Base-by-base conservation (phyloP, 768 basidiomycete species). In the Cystofilobasidium macerans region DNA sequence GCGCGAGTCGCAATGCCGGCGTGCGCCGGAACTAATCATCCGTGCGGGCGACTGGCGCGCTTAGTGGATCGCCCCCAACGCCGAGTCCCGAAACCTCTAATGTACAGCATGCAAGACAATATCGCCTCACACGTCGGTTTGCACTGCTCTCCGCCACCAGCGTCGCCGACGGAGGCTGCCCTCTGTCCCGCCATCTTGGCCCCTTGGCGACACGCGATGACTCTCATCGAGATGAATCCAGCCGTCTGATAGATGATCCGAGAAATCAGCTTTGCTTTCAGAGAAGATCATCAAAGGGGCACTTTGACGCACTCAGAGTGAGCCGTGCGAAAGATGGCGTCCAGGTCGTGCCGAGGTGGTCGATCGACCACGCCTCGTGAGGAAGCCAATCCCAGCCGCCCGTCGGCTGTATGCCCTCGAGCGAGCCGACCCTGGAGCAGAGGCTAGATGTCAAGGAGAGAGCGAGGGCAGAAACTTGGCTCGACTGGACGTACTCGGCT, bases 351-450 rank as follows among this genome's bases (percentile, higher is more conserved):
- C 65, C 65, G 11, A 61, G 40, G 8, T 48, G 38, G 60, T 67
- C 65, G n/a, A 67, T 24, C 13, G 30, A 67, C 58, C 58, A 67
- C 1, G 20, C 45, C 65, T 67, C 65, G 11, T 54, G 33, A 0
- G 51, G 60, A 14, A 67, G 14, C 65, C 65, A 67, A 20, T 22
- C 33, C 65, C 65, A 67, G 18, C 26, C 53, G 24, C n/a, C 35
- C 26, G 33, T 43, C 20, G 40, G 58, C 28, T 38, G 38, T 30
- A 60, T 20, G 38, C 58, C 36, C 14, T 38, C 43, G 8, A 30
- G 40, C n/a, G 33, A 24, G 22, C 14, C 24, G 58, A 42, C 20
- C 38, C 43, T 42, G 12, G 33, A 24, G 22, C 2, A 26, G 16
- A 38, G 5, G 35, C 22, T 22, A 2, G 18, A 26, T 3, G 36